phyloP scores from a whole-genome alignment of 2,329 filamentous ascomycete species.

The Xylogone sp. region DNA sequence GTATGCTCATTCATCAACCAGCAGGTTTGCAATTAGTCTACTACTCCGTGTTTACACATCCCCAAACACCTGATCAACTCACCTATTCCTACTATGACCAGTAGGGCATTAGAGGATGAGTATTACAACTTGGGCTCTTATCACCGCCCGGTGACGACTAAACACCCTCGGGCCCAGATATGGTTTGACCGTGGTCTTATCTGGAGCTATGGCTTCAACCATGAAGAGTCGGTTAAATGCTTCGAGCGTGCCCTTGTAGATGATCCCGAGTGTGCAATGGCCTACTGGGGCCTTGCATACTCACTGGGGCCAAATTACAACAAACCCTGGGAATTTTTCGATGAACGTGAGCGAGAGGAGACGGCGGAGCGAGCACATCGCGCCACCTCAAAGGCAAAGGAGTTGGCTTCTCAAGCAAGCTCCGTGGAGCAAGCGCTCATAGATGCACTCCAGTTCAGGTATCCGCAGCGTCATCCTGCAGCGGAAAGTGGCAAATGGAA shows the following conservation, averaged over 20 bases:
- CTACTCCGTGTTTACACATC: no score
- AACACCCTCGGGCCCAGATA: conserved; percentile 45
- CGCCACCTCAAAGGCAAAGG: conserved; percentile 41
- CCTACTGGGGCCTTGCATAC: conserved; percentile 69
- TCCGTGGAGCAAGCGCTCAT: conserved; percentile 60
- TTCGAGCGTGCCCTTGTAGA: conserved; percentile 55
- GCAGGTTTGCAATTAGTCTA: no score
- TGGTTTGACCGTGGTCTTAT: conserved; percentile 73
- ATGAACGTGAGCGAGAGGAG: conserved; percentile 51
- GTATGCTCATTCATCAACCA: no score
- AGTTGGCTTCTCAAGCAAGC: conserved; percentile 31
- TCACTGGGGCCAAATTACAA: conserved; percentile 73
- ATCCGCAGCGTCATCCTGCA: conserved; percentile 48
- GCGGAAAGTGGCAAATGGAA: conserved; percentile 53
- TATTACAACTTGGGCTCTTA: conserved; percentile 53
- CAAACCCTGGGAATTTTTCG: conserved; percentile 73
- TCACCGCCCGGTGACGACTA: conserved; percentile 51
- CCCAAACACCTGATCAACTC: no score
- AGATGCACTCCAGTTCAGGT: conserved; percentile 57
- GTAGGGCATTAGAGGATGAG: not conserved
- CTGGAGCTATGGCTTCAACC: conserved; percentile 75
- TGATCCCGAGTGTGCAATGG: conserved; percentile 56
- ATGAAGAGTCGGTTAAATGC: conserved; percentile 64
- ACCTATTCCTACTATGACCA: no score
- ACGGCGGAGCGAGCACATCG: conserved; percentile 45